Evolutionary conservation across 768 basidiomycete species (phyloP), one percentile per base, ranked within the genome.

Genomic region (Imleria badia): DNA sequence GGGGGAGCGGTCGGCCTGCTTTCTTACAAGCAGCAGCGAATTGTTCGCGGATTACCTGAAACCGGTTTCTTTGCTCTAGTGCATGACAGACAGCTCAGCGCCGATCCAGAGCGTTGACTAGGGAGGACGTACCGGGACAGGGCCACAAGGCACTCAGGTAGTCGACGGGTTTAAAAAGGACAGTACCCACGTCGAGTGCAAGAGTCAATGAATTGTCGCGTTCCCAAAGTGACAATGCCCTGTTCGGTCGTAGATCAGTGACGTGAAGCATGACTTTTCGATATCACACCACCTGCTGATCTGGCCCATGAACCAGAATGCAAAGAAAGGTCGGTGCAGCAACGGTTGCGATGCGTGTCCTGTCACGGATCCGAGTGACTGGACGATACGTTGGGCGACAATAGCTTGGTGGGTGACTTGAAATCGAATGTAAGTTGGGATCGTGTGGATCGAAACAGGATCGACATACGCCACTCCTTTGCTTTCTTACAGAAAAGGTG

Each of bases 261-360:
- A 45, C 49, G 51, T 59, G 54, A 48, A 48, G 19, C 14, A 40
- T 40, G 45, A 22, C 31, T 49, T 26, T 17, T 42, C 20, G 45
- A 34, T 15, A 33, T 41, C 42, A 50, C 66, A 68, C 48, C 52
- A 81, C 84, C 82, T 78, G 64, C 74, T 76, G 49, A 89, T 79
- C 68, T 88, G 85, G 20, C 78, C 78, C 84, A 87, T 85, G 64
- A 89, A 87, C 86, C 86, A 89, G 66, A 86, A 86, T 22, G 82
- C 75, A 64, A 82, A 86, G 65, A 85, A 86, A 11, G 87, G 87
- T 52, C 86, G 73, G 15, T 79, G 74, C 3, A 81, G 72, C 22
- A 89, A 68, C 31, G 76, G 66, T 55, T 81, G 78, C 38, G 70
- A 61, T 20, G 65, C 63, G 44, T 72, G 65, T 3, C 84, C 85